Evolutionary conservation across 768 basidiomycete genomes (phyloP).

Genomic region (Boletus bicolor): DNA sequence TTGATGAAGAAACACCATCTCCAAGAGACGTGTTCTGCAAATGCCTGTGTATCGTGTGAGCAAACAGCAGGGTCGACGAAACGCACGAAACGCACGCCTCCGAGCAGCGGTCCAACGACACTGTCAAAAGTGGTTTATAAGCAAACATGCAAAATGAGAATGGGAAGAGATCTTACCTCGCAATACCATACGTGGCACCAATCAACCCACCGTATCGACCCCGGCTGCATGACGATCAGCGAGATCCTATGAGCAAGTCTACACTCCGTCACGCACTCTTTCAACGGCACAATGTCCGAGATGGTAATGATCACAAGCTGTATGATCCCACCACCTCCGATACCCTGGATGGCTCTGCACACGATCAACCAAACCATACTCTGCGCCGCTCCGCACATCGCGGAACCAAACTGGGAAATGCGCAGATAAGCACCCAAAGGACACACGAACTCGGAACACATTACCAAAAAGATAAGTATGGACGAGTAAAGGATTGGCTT

Average conservation of each 20-base stretch:
- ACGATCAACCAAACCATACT: conserved; percentile 75
- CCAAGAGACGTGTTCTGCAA: conserved; percentile 76
- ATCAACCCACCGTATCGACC: conserved; percentile 75
- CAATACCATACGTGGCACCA: conserved; percentile 76
- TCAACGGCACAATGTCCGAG: conserved; percentile 77
- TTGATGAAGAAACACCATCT: conserved; percentile 85
- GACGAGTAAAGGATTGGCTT: conserved; percentile 69
- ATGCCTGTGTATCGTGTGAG: conserved; percentile 35
- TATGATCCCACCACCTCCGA: conserved; percentile 79
- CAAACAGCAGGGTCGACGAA: neutral
- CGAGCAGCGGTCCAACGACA: conserved; percentile 77
- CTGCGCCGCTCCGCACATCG: conserved; percentile 79
- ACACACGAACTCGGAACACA: conserved; percentile 7
- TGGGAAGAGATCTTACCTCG: conserved; percentile 33
- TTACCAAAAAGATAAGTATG: conserved; percentile 66
- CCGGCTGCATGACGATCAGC: conserved; percentile 45
- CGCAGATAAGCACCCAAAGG: neutral
- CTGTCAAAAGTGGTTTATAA: conserved; percentile 26
- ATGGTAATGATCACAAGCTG: conserved; percentile 77
- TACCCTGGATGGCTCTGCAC: conserved; percentile 75
- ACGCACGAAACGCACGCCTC: conserved; percentile 54
- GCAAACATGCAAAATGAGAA: neutral
- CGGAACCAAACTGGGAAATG: conserved; percentile 60
- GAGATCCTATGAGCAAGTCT: neutral
- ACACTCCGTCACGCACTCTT: conserved; percentile 50